Percentiles rank a stretch among this genome's conserved stretches.
Conservation (phyloP, 2,329 filamentous ascomycete species). For the Neofusicoccum sp. region DNA sequence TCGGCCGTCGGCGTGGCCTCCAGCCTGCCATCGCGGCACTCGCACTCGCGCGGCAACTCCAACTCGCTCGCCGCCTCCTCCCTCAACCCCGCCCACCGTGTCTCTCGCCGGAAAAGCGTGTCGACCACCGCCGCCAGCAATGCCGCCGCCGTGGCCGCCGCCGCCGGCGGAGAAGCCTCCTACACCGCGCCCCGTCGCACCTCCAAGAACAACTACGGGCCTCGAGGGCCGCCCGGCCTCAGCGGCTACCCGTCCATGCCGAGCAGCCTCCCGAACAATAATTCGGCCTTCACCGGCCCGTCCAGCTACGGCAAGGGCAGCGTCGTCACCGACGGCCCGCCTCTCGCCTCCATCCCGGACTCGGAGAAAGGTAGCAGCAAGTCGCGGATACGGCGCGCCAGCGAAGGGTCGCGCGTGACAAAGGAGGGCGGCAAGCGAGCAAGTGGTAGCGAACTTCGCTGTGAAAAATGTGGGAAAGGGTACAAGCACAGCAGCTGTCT, state of each 20-base stretch:
- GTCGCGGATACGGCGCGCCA: constrained; percentile 65
- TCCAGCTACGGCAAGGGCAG: constrained; percentile 55
- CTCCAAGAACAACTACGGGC: constrained; percentile 59
- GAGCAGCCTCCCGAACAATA: constrained; percentile 66
- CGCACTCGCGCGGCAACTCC: constrained; percentile 66
- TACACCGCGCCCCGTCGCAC: constrained; percentile 67
- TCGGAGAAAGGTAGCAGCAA: constrained; percentile 54
- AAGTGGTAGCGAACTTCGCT: constrained; percentile 84
- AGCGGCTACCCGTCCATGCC: constrained; percentile 64
- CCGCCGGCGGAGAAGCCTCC: constrained; percentile 55
- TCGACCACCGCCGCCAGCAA: constrained; percentile 73
- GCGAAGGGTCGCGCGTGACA: constrained; percentile 77
- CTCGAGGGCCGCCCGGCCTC: constrained; percentile 53
- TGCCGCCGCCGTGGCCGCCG: constrained; percentile 72
- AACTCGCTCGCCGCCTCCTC: constrained; percentile 78
- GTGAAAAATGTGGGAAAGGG: constrained; percentile 97
- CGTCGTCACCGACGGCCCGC: constrained; percentile 70
- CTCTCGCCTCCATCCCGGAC: constrained; percentile 53
- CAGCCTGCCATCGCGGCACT: constrained; percentile 50
- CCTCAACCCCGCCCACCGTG: constrained; percentile 79
- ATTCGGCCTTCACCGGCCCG: constrained; percentile 36
- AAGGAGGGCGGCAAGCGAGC: constrained; percentile 77
- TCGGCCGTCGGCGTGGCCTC: constrained; percentile 57
- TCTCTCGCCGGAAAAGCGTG: constrained; percentile 93
- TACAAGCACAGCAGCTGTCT: constrained; percentile 99